These are phyloP conservation scores for Luzula sylvatica DNA, from an alignment of 176 grass and related monocot species.

Conservation along the genomic window DNA sequence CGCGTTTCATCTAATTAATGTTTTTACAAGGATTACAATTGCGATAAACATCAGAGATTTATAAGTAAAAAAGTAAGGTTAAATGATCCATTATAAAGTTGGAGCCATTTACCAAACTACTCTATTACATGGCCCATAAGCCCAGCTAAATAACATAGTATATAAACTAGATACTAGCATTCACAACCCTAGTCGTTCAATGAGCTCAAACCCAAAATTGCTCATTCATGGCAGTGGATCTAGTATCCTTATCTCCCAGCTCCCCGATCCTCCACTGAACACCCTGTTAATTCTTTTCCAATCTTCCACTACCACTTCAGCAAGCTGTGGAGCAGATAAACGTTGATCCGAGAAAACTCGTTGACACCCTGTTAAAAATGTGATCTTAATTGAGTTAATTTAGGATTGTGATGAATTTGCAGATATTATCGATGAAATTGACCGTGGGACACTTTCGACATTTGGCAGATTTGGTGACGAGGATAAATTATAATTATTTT, in stretches of 20 bases:
- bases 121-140: no score
- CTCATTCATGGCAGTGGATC: no score
- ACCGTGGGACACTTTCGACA: slow-evolving; percentile 92
- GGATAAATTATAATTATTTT: slow-evolving; percentile 89
- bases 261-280: background rate
- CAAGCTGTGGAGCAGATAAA: background rate
- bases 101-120: no score
- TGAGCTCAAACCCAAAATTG: no score
- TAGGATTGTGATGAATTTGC: background rate
- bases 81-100: no score
- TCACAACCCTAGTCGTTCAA: no score
- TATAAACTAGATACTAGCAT: no score
- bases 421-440: slow-evolving; percentile 97
- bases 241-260: no score
- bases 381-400: background rate
- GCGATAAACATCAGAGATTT: no score
- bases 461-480: slow-evolving; percentile 81
- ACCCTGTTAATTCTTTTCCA: background rate
- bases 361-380: background rate
- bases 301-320: background rate
- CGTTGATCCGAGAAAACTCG: background rate
- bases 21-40: no score
- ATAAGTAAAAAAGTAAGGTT: no score
- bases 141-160: no score
- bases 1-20: background rate